Evolutionary conservation across 177 flowering plant species (phyloP), one percentile per base, ranked within the genome.

Genomic region (Vitis hybrid): DNA sequence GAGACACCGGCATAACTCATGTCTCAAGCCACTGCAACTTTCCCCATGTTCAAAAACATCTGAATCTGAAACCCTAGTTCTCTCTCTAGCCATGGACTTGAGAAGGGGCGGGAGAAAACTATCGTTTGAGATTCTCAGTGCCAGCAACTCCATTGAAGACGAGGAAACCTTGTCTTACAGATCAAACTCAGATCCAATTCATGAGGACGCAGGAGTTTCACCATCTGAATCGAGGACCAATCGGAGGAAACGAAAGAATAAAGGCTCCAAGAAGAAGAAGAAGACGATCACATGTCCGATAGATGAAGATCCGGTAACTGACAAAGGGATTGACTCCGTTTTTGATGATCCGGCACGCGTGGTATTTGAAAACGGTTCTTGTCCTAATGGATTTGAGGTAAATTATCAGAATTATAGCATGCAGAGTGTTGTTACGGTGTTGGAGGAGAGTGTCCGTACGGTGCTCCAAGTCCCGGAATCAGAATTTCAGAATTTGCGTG

Each of bases 121-220:
- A 18, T 90, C 97, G 18, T 92, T 90, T 81, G 90, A 86, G 59
- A 77, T 88, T 66, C 87, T 92, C 33, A 64, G 75, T 80, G 20
- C 33, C 24, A 67, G 20, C 67, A 67, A 62, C 62, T 65, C 65
- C n/a, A 3, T 60, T 64, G 81, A 67, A 3, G 82, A 71, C 24
- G 85, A 70, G 6, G 79, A 74, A 33, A 11, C 50, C 10, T 13
- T 74, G 10, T 4, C 82, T 2, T 19, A 24, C 74, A 78, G 87
- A 68, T 82, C 91, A 9, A 68, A 33, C n/a, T 87, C 88, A 50
- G 89, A 86, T 73, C 82, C 86, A 3, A 17, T 68, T 47, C 63
- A 13, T 4, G 64, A 49, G 22, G 51, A 5, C 17, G 78, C 55
- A 38, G 72, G 63, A 13, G 53, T 18, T 38, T 59, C 72, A 4